Conservation (phyloP, 495 filamentous ascomycete genomes). For the Podospora pseudopauciseta region DNA sequence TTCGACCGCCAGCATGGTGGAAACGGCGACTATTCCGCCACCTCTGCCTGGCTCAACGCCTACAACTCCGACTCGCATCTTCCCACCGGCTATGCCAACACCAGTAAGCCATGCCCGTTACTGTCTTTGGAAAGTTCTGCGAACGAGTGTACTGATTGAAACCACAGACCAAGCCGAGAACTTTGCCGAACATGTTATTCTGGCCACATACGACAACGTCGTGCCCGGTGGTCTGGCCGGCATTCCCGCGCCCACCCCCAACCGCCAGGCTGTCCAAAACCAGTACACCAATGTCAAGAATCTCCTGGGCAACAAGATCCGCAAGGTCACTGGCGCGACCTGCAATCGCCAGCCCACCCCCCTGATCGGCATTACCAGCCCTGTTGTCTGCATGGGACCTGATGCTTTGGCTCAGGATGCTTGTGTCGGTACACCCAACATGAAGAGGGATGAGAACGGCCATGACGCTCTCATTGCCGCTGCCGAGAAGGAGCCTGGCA, state of each 20-base stretch:
- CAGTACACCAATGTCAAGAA: conserved; percentile 4
- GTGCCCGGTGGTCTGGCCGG: not conserved
- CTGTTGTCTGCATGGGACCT: conserved; percentile 4
- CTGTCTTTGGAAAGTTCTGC: too few species aligned
- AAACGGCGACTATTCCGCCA: conserved; percentile 1
- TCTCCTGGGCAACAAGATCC: not conserved
- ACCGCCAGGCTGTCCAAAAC: not conserved
- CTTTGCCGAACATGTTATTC: conserved; percentile 5
- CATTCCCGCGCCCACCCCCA: not conserved
- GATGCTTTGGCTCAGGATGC: not conserved
- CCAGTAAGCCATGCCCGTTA: not conserved
- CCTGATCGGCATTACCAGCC: not conserved
- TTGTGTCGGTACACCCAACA: not conserved
- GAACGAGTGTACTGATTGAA: not conserved
- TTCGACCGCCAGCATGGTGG: not conserved
- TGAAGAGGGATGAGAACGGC: not conserved
- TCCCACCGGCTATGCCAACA: not conserved
- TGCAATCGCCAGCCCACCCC: not conserved
- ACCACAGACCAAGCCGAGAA: conserved; percentile 4
- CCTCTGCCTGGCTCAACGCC: conserved; percentile 1
- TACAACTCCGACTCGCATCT: not conserved
- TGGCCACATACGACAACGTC: conserved; percentile 5
- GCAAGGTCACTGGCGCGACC: not conserved
- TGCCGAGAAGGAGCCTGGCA: not conserved
- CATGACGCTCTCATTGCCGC: not conserved